These are phyloP conservation scores for Zalerion maritima DNA, from an alignment of 495 filamentous ascomycete species.

Conservation along the genomic window DNA sequence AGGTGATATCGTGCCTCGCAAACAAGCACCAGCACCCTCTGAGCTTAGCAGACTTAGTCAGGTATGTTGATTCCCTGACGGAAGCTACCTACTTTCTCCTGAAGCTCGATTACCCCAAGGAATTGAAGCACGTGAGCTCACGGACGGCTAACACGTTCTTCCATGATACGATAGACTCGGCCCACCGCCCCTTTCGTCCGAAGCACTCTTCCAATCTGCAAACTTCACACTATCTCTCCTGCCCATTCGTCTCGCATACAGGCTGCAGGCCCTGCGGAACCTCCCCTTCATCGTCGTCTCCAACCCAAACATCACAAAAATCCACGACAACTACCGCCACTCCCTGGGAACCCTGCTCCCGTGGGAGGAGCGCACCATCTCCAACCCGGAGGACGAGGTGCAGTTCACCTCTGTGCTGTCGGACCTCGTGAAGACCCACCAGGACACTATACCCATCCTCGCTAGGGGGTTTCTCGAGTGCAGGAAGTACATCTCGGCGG, in stretches of 20 bases:
- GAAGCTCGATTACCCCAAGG: background rate
- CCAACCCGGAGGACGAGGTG: conserved; percentile 73
- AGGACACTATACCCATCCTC: conserved; percentile 85
- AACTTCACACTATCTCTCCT: conserved; percentile 91
- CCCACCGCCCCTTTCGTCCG: conserved; percentile 68
- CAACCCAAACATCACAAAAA: conserved; percentile 79
- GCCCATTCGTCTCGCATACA: conserved; percentile 84
- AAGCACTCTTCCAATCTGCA: conserved; percentile 70
- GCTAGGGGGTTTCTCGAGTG: conserved; percentile 88
- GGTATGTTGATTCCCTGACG: conserved; percentile 36
- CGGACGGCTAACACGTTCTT: background rate
- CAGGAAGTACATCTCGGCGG: conserved; percentile 64
- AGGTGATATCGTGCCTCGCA: conserved; percentile 65
- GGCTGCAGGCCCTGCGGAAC: conserved; percentile 81
- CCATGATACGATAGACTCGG: conserved; percentile 47
- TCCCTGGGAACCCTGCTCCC: conserved; percentile 78
- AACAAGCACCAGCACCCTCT: conserved; percentile 64
- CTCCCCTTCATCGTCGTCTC: conserved; percentile 95
- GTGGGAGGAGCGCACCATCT: conserved; percentile 62
- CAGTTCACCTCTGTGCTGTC: conserved; percentile 83
- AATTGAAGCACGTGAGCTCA: conserved; percentile 1
- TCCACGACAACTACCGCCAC: conserved; percentile 90
- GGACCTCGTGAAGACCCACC: conserved; percentile 83
- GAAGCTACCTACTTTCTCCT: background rate
- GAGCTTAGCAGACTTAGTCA: conserved; percentile 76